Evolutionary conservation across 2,329 filamentous ascomycete genomes (phyloP).

Genomic region (Grosmannia huntii): DNA sequence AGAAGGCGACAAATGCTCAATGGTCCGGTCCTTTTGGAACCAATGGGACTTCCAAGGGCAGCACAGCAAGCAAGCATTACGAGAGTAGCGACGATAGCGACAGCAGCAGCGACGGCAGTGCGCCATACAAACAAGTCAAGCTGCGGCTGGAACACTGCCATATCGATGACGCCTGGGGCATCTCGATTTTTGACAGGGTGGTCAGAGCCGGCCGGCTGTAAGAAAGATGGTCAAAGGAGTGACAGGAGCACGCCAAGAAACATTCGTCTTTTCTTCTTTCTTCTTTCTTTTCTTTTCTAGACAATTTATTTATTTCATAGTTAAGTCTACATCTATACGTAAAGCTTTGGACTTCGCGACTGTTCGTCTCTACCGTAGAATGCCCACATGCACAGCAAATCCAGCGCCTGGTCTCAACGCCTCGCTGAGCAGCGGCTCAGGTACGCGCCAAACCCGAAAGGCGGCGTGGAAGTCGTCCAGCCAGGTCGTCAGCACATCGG

Average conservation of each 20-base stretch:
- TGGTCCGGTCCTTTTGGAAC: slow-evolving; percentile 1
- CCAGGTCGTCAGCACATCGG: slow-evolving; percentile 78
- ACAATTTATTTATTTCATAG: neutral
- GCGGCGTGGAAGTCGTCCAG: slow-evolving; percentile 49
- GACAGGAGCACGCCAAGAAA: neutral
- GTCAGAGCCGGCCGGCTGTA: slow-evolving; percentile 30
- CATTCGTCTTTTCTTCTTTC: no score
- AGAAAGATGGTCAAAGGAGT: slow-evolving; percentile 5
- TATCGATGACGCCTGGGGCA: slow-evolving; percentile 32
- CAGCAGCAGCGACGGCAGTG: slow-evolving; percentile 8
- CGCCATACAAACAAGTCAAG: slow-evolving; percentile 14
- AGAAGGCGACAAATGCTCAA: slow-evolving; percentile 12
- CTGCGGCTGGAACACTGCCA: slow-evolving; percentile 26
- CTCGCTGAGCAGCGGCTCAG: slow-evolving; percentile 45
- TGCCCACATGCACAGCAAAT: slow-evolving; percentile 71
- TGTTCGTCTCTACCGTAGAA: slow-evolving; percentile 28
- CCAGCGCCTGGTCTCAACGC: slow-evolving; percentile 53
- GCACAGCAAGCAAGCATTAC: slow-evolving; percentile 14
- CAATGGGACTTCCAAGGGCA: neutral
- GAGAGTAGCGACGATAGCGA: slow-evolving; percentile 12
- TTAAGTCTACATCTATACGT: no score
- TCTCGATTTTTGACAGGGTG: slow-evolving; percentile 48
- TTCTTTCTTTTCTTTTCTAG: no score
- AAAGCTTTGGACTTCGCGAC: no score
- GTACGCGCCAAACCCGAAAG: slow-evolving; percentile 69